Base-by-base conservation (phyloP, 257 asterid genomes). In the Primulina huaijiensis region DNA sequence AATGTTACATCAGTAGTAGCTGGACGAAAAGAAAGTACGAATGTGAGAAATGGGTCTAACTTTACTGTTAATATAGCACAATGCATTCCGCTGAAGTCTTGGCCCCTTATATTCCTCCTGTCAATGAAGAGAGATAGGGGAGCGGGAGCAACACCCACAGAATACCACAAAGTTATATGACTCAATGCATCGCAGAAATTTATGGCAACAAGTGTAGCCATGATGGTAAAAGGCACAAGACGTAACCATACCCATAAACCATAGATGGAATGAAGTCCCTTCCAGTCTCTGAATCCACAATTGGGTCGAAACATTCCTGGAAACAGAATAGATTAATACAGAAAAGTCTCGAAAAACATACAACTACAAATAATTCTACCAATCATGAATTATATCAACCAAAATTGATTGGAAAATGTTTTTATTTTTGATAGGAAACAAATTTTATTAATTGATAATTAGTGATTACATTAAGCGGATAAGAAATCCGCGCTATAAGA, bases 41-140 rank as follows among this genome's bases (percentile, higher is more conserved):
- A 67, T 67, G 56, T 12, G 56, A 46, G 67, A 74, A 21, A 72
- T 31, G 64, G 67, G 62, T 61, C 83, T 62, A 83, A 94, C 99
- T 94, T 89, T 72, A 89, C 93, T 1, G 89, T 89, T 85, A 94
- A 78, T 79, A 94, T 84, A 59, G 97, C 95, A 70, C 99, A 94
- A 80, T 86, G 87, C 85, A 94, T 91, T 81, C 99, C 99, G 82
- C 99, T 78, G 78, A 88, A 91, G 80, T 94, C 93, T 78, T 91
- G 97, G 37, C 97, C 97, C 81, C 97, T 82, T 76, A 89, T 94
- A 75, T 91, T 94, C 91, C 97, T 88, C 82, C 99, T 91, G 88
- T 60, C 40, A 75, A 59, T 65, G 68, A 67, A 61, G 72, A 57
- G 53, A 5, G 20, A 40, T 4, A 3, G 5, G 34, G 30, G 30